Percentiles rank a stretch among this genome's conserved stretches.
These are phyloP conservation scores for Penicillium diatomitis DNA, from an alignment of 495 filamentous ascomycete genomes.

Conservation along the genomic window DNA sequence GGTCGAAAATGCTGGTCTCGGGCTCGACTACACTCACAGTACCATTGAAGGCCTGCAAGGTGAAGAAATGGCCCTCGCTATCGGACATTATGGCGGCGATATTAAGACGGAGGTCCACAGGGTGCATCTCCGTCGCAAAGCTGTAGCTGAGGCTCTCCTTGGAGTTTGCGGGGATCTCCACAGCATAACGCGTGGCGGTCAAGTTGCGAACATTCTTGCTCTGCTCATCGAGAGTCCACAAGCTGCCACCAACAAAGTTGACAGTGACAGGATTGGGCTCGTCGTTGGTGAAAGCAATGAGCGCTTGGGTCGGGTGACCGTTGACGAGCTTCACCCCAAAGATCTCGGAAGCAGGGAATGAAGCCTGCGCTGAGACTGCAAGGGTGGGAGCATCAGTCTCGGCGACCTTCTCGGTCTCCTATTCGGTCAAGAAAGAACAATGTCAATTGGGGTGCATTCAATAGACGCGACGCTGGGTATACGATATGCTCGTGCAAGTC, in stretches of 20 bases:
- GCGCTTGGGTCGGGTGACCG: slow-evolving; percentile 72
- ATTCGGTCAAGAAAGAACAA: slow-evolving; percentile 12
- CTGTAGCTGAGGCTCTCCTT: slow-evolving; percentile 68
- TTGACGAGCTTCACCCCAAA: slow-evolving; percentile 96
- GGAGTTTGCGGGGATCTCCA: slow-evolving; percentile 69
- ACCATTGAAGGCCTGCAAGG: slow-evolving; percentile 74
- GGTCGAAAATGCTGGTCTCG: slow-evolving; percentile 87
- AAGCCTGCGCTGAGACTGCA: slow-evolving; percentile 63
- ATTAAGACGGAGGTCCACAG: slow-evolving; percentile 75
- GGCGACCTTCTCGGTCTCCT: slow-evolving; percentile 41
- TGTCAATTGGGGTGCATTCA: slow-evolving; percentile 1
- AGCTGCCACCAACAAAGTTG: slow-evolving; percentile 65
- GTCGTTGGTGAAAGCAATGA: slow-evolving; percentile 75
- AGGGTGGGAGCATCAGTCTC: slow-evolving; percentile 47
- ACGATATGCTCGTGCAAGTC: not conserved
- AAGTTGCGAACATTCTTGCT: slow-evolving; percentile 69
- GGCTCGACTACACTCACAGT: slow-evolving; percentile 86
- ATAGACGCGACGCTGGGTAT: too few relatives aligned
- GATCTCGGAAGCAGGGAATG: slow-evolving; percentile 82
- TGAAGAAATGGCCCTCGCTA: slow-evolving; percentile 56
- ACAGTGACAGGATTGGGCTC: slow-evolving; percentile 70
- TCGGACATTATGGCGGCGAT: slow-evolving; percentile 67
- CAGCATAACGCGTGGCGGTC: slow-evolving; percentile 62
- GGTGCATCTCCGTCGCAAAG: slow-evolving; percentile 87
- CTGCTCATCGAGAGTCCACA: slow-evolving; percentile 53